These are phyloP conservation scores for Ceratocystis alfenasii DNA, from an alignment of 2,329 filamentous ascomycete genomes.

Conservation along the genomic window DNA sequence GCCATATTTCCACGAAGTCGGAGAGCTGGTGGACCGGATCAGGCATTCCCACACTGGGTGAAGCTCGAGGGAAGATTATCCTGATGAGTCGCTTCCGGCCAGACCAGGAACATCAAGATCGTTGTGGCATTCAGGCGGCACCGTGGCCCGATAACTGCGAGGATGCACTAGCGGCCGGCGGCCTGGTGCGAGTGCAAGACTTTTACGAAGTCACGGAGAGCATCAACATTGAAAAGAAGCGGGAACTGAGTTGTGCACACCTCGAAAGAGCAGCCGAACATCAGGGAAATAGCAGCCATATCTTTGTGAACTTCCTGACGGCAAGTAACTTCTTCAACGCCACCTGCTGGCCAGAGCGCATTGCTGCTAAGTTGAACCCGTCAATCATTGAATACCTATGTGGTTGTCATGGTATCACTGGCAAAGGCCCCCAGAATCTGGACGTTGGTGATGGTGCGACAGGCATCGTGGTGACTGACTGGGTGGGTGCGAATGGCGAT, in stretches of 20 bases:
- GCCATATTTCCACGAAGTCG: slow-evolving; percentile 50
- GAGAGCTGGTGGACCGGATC: slow-evolving; percentile 69
- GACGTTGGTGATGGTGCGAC: slow-evolving; percentile 61
- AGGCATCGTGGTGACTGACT: slow-evolving; percentile 85
- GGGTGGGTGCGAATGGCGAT: slow-evolving; percentile 74
- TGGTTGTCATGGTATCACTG: slow-evolving; percentile 41
- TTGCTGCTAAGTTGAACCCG: slow-evolving; percentile 80
- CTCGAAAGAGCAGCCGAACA: slow-evolving; percentile 56
- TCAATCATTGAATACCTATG: slow-evolving; percentile 54
- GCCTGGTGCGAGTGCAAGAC: slow-evolving; percentile 76
- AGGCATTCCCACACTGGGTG: slow-evolving; percentile 63
- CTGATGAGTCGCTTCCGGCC: slow-evolving; percentile 70
- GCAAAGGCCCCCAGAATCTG: slow-evolving; percentile 39
- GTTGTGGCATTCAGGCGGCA: slow-evolving; percentile 48
- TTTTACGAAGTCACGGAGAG: slow-evolving; percentile 79
- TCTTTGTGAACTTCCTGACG: slow-evolving; percentile 76
- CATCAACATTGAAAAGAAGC: slow-evolving; percentile 68
- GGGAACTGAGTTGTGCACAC: slow-evolving; percentile 59
- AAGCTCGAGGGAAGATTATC: slow-evolving; percentile 70
- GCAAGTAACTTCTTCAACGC: slow-evolving; percentile 91
- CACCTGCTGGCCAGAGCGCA: slow-evolving; percentile 83
- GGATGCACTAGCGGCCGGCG: slow-evolving; percentile 56
- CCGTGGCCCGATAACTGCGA: slow-evolving; percentile 82
- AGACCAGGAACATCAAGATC: slow-evolving; percentile 40
- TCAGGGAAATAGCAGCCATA: slow-evolving; percentile 23